These are phyloP conservation scores for Ogataea saltuana DNA, from an alignment of 805 yeast species.

Conservation along the genomic window DNA sequence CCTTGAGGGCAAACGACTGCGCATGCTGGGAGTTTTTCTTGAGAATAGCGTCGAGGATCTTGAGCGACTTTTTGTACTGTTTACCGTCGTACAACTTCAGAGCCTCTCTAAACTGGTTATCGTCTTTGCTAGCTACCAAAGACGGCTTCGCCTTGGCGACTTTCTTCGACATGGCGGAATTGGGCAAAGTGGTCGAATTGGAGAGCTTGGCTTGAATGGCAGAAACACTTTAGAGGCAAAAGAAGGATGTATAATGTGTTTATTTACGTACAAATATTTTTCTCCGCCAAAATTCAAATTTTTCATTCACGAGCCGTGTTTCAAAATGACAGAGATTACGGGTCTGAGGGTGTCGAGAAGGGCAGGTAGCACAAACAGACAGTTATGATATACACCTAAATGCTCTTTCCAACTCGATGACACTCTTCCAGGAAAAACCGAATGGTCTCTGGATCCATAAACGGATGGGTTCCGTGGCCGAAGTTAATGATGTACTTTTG, in stretches of 20 bases:
- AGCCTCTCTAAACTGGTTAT: constrained; percentile 75
- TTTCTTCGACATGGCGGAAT: constrained; percentile 7
- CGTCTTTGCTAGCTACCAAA: constrained; percentile 53
- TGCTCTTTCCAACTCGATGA: constrained; percentile 72
- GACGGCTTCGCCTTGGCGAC: constrained; percentile 10
- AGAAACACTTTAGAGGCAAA: background rate
- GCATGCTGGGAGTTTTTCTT: constrained; percentile 77
- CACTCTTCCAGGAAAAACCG: constrained; percentile 84
- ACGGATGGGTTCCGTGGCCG: constrained; percentile 98
- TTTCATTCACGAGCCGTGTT: too few relatives aligned
- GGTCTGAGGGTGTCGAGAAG: too few relatives aligned
- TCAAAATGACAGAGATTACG: too few relatives aligned
- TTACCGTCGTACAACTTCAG: constrained; percentile 78
- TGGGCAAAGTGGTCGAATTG: background rate
- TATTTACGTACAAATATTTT: background rate
- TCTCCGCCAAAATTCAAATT: background rate
- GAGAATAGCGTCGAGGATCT: constrained; percentile 69
- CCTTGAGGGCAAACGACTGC: constrained; percentile 84
- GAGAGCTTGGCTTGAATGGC: too few relatives aligned
- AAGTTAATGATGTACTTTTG: constrained; percentile 89
- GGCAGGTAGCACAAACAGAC: too few relatives aligned
- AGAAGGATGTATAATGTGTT: background rate
- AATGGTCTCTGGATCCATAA: constrained; percentile 91
- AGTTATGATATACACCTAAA: too few relatives aligned
- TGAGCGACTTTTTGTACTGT: constrained; percentile 84